Conservation (phyloP, 352 stramenopile genomes). For the Chrysophaeum taylorii region DNA sequence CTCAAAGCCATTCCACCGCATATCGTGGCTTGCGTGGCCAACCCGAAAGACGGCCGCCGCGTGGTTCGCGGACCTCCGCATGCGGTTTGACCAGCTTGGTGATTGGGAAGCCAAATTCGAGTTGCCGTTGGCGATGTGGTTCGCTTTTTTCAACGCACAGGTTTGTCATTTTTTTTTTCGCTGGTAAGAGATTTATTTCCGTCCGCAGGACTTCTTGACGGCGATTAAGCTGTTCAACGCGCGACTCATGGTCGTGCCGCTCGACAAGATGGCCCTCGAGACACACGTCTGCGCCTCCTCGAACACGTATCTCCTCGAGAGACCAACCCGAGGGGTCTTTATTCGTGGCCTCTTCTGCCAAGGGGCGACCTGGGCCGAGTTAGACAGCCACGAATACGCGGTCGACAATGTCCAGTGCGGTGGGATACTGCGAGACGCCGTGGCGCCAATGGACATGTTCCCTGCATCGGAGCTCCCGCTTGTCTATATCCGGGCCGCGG, state of each 20-base stretch:
- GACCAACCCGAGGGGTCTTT: constrained; percentile 66
- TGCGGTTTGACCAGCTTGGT: constrained; percentile 51
- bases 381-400: constrained; percentile 17
- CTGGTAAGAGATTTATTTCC: no score
- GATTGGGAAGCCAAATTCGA: constrained; percentile 63
- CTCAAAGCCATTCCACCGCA: constrained; percentile 66
- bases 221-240: constrained; percentile 77
- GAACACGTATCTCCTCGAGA: constrained; percentile 25
- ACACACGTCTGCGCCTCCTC: constrained; percentile 50
- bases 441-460: constrained; percentile 66
- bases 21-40: constrained; percentile 55
- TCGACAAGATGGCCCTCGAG: constrained; percentile 82
- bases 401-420: background rate
- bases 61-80: constrained; percentile 67
- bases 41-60: constrained; percentile 59
- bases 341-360: constrained; percentile 77
- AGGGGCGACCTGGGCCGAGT: constrained; percentile 60
- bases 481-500: constrained; percentile 80
- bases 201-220: constrained; percentile 78
- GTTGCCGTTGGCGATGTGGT: constrained; percentile 69
- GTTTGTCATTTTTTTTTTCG: background rate
- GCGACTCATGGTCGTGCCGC: constrained; percentile 60
- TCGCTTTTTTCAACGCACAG: constrained; percentile 43
- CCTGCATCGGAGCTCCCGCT: no score
- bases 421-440: constrained; percentile 45